These are phyloP conservation scores for Aspergillus chevalieri DNA, from an alignment of 2,329 filamentous ascomycete genomes.

Conservation along the genomic window DNA sequence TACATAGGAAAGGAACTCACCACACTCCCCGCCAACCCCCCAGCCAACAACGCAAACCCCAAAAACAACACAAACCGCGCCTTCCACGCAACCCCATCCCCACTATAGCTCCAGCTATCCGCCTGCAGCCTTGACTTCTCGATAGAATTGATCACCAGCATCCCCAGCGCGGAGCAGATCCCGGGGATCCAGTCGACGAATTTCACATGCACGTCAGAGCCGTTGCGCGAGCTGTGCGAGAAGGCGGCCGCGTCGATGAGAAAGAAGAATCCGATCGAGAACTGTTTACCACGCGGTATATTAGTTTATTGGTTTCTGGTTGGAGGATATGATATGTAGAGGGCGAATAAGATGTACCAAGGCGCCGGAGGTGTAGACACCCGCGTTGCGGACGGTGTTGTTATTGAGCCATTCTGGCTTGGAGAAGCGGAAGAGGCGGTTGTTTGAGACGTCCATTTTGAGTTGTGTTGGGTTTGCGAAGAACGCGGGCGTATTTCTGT, in stretches of 20 bases:
- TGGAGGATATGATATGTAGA: constrained; percentile 3
- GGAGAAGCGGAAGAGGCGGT: constrained; percentile 61
- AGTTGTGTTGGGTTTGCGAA: neutral
- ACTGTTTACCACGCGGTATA: constrained; percentile 38
- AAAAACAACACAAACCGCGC: constrained; percentile 62
- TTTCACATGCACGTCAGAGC: constrained; percentile 57
- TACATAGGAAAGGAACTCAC: constrained; percentile 30
- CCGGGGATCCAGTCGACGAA: constrained; percentile 68
- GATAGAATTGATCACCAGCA: constrained; percentile 68
- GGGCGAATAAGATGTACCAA: constrained; percentile 45
- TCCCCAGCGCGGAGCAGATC: constrained; percentile 63
- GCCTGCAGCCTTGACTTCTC: constrained; percentile 60
- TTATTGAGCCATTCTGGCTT: constrained; percentile 63
- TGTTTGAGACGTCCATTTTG: constrained; percentile 41
- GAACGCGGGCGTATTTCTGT: neutral
- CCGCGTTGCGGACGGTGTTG: constrained; percentile 56
- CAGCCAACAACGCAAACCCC: constrained; percentile 63
- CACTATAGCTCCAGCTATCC: constrained; percentile 60
- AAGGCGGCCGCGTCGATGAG: constrained; percentile 61
- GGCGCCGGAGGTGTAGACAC: constrained; percentile 61
- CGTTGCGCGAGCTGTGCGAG: constrained; percentile 57
- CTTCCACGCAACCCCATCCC: constrained; percentile 64
- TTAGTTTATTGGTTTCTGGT: neutral
- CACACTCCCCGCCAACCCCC: constrained; percentile 61
- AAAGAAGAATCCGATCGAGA: constrained; percentile 64